Evolutionary conservation across 768 basidiomycete species (phyloP), one percentile per base, ranked within the genome.

Genomic region (Ramaria rubella): DNA sequence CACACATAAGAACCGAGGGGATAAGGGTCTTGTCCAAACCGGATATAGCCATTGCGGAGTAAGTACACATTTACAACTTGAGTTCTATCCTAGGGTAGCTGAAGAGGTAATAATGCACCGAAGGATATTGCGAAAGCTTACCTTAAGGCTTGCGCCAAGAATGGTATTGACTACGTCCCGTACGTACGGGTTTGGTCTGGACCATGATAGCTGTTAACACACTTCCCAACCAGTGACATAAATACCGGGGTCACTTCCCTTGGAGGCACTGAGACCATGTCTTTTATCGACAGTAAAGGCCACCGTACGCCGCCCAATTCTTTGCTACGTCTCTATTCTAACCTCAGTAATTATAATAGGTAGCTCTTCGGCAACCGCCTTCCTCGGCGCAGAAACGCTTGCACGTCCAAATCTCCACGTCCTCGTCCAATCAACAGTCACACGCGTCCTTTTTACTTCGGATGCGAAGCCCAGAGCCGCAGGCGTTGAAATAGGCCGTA

Each of bases 381-480:
- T 64, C 33, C 62, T 69, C 27, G 62, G 26, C 12, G 29, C 30
- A 2, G 59, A 61, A 6, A 63, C 65, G 2, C 61, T 65, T 21
- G 33, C 45, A 4, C 45, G 67, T 12, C 64, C 62, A 1, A 69
- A 69, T 51, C 60, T 66, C 12, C 62, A 61, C 12, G 62, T 68
- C 12, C 62, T 58, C 1, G 52, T 63, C 8, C 31, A 59, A 0
- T 36, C 52, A 5, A 59, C 49, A 27, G 57, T 54, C 1, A 63
- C 64, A 43, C 52, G 55, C 30, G 58, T 63, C n/a, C 29, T 68
- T 5, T 66, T 68, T 49, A 31, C 24, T 21, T 40, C 34, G 5
- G 36, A 21, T 17, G 12, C 36, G 3, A 54, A 54, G 26, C 36
- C 36, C 4, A 4, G 52, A 3, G 52, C 52, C 12, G 26, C 26